Conservation (phyloP, 495 filamentous ascomycete species). For the Neurospora sp. region DNA sequence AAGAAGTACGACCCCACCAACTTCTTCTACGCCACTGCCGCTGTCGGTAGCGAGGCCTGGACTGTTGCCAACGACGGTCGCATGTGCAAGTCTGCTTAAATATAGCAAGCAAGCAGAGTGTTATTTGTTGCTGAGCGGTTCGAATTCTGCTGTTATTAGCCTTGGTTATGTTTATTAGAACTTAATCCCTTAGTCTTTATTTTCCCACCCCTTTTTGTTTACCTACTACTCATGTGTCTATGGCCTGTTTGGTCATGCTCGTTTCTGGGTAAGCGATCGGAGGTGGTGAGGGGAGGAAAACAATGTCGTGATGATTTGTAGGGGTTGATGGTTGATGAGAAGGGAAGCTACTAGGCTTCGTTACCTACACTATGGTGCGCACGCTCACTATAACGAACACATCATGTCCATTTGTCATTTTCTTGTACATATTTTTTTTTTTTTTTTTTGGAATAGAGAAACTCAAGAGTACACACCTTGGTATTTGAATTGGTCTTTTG, state of each 20-base stretch:
- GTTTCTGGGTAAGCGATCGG: background rate
- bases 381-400: background rate
- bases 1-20: conserved; percentile 39
- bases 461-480: background rate
- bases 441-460: background rate
- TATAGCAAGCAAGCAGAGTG: background rate
- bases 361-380: background rate
- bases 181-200: background rate
- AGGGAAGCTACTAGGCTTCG: background rate
- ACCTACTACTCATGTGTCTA: background rate
- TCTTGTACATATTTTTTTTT: background rate
- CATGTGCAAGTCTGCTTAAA: conserved; percentile 17
- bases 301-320: background rate
- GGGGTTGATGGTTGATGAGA: background rate
- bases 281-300: background rate
- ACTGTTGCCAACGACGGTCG: conserved; percentile 10
- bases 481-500: background rate
- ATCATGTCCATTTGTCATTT: background rate
- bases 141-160: background rate
- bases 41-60: conserved; percentile 35
- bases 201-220: background rate
- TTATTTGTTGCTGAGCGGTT: background rate
- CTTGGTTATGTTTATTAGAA: background rate
- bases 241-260: background rate
- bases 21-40: conserved; percentile 41